Conservation (phyloP, 2,329 filamentous ascomycete species). For the Aspergillus fijiensis region DNA sequence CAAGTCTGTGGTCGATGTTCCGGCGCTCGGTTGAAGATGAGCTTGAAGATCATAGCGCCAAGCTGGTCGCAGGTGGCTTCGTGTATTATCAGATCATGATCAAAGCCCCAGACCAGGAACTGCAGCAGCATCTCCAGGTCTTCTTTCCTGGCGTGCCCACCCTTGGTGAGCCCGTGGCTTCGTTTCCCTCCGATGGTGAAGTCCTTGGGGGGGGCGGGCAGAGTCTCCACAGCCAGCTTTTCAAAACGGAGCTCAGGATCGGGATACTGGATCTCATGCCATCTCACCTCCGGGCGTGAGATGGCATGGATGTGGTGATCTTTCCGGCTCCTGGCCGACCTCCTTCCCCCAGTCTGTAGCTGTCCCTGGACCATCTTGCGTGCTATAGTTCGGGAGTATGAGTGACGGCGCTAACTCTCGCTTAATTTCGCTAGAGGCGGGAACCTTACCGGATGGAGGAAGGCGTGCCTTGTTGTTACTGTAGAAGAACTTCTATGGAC, state of each 20-base stretch:
- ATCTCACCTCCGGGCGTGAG: background rate
- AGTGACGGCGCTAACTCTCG: background rate
- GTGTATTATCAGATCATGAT: background rate
- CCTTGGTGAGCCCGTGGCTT: background rate
- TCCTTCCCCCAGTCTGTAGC: too few relatives aligned
- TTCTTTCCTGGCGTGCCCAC: background rate
- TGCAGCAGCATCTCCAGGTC: background rate
- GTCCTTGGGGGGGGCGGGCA: constrained; percentile 13
- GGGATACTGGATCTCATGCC: background rate
- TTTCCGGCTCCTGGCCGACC: background rate
- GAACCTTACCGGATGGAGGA: too few relatives aligned
- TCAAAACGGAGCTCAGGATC: background rate
- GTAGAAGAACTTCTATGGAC: too few relatives aligned
- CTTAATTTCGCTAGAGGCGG: background rate
- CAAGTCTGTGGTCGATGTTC: constrained; percentile 19
- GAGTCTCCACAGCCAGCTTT: background rate
- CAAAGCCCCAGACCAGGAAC: constrained; percentile 31
- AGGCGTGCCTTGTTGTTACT: too few relatives aligned
- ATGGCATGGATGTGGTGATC: background rate
- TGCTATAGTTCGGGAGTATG: background rate
- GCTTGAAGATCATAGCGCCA: constrained; percentile 9
- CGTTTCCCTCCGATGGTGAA: background rate
- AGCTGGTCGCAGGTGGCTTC: background rate
- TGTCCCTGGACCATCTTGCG: too few relatives aligned
- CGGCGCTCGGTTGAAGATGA: constrained; percentile 27